Percentiles rank a stretch among this genome's conserved stretches.
Evolutionary conservation across 2,329 filamentous ascomycete genomes (phyloP).

Genomic region (Sordariomycetes sp.): DNA sequence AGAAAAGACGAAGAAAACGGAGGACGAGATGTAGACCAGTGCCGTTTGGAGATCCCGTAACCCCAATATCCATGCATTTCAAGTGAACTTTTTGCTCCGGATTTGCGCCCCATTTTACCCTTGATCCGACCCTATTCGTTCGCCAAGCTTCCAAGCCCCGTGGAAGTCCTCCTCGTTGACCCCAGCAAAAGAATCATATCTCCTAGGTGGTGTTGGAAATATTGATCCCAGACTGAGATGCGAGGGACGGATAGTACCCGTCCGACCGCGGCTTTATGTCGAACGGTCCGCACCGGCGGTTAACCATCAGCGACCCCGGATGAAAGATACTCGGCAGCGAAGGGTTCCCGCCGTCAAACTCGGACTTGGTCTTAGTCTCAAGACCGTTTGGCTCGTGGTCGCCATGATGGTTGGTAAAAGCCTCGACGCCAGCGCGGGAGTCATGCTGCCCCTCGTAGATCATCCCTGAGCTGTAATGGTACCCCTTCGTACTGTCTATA

Average conservation of each 20-base stretch:
- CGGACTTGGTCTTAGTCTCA: slow-evolving; percentile 31
- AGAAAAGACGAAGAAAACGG: slow-evolving; percentile 9
- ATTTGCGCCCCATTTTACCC: neutral
- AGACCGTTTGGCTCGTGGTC: slow-evolving; percentile 2
- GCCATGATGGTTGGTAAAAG: slow-evolving; percentile 26
- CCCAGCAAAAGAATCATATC: neutral
- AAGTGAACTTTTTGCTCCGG: neutral
- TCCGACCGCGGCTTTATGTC: slow-evolving; percentile 37
- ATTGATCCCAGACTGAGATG: slow-evolving; percentile 32
- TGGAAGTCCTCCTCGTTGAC: neutral
- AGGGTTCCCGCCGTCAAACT: slow-evolving; percentile 21
- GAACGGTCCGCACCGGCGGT: slow-evolving; percentile 31
- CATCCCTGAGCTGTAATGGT: slow-evolving; percentile 38
- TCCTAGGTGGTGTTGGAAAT: slow-evolving; percentile 18
- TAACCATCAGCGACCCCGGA: slow-evolving; percentile 22
- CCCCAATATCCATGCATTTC: slow-evolving; percentile 3
- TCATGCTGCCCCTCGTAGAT: slow-evolving; percentile 35
- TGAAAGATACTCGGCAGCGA: slow-evolving; percentile 33
- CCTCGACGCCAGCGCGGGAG: slow-evolving; percentile 27
- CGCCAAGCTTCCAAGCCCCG: neutral
- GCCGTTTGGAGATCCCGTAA: slow-evolving; percentile 1
- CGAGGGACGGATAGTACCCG: slow-evolving; percentile 38
- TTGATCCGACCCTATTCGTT: neutral
- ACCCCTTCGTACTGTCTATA: slow-evolving; percentile 33
- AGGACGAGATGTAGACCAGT: neutral